Base-by-base conservation (phyloP, 2,329 filamentous ascomycete species). In the Diplodia sapinea region DNA sequence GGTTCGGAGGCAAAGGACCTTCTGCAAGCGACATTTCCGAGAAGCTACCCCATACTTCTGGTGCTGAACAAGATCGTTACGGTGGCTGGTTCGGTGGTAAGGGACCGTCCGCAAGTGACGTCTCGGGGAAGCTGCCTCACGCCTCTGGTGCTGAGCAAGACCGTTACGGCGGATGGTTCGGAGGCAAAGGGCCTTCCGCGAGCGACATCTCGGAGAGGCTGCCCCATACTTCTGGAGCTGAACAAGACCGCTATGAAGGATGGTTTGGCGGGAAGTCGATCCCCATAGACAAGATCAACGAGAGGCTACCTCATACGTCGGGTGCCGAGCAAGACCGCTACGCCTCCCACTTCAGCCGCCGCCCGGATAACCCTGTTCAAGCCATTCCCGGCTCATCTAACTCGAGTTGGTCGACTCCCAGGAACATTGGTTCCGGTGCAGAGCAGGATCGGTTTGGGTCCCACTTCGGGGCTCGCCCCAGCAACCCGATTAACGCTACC, bases 241-340 rank as follows among this genome's bases (percentile, higher is more conserved):
- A 68, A 31, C 66, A 68, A 15, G 66, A 68, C n/a, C 57, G 57
- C 17, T 55, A 64, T 36, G 49, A 12, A 3, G 52, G 38, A 4
- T 67, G 57, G 56, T 67, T 67, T 20, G 66, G 66, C 17, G 66
- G 57, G 11, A 67, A 67, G 29, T 15, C 20, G 6, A 23, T 31
- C 4, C 23, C 65, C 36, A 33, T 43, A 7, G 56, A 54, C 33
- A 29, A 67, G 15, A 55, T 67, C 36, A 36, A 47, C 15, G 56
- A 67, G 6, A 61, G 31, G 23, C 55, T 67, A n/a, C 54, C 43
- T 13, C 55, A 63, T 6, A 63, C 38, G 2, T 63, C 66, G 2
- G 66, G 66, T 11, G 66, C 66, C 43, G 57, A 68, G 40, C 66
- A 68, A 43, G 43, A 67, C 55, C 65, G 65, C 20, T 68, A 68